Evolutionary conservation across 1,284 basidiomycete genomes (phyloP), one percentile per base, ranked within the genome.

Genomic region (Irpex rosettiformis): DNA sequence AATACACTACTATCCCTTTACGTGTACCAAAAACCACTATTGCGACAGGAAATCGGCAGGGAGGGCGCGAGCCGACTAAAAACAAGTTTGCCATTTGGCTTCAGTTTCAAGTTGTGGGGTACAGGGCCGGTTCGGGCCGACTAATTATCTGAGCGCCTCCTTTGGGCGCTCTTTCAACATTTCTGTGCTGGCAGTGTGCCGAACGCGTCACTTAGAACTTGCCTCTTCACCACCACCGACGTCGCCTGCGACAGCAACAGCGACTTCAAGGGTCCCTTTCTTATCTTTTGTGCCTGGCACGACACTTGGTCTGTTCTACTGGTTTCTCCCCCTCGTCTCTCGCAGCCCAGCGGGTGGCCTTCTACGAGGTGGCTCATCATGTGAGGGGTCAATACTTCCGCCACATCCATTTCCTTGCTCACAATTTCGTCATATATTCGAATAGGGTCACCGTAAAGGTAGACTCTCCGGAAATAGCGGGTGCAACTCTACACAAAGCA

Each of bases 381-480:
- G 22, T 51, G 22, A 18, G 24, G 24, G 21, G 8, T 13, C 25
- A 54, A 22, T 30, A 18, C 49, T 22, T 28, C 24, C 49, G 22
- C 18, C 43, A 45, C 21, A n/a, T 55, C 7, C 22, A 13, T 43
- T 25, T 21, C 8, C 54, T 28, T 37, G 5, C 33, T 37, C 33
- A 37, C 18, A 55, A 2, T 18, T 4, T 45, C 27, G n/a, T n/a
- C n/a, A 33, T 16, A 16, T 18, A 21, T n/a, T 33, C 21, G n/a
- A 18, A 30, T 55, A 79, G 77, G 78, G 73, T 70, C 52, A 69
- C 74, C 33, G 79, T 92, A 56, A 77, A 80, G 56, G 85, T 97
- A 66, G 76, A 87, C 62, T 96, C 93, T n/a, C 77, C 85, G 57
- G 96, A 98, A 76, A 95, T 98, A 60, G 83, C 86, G 54, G 77